phyloP scores from a whole-genome alignment of 2,329 filamentous ascomycete species.

The Apiospora saccharicola region DNA sequence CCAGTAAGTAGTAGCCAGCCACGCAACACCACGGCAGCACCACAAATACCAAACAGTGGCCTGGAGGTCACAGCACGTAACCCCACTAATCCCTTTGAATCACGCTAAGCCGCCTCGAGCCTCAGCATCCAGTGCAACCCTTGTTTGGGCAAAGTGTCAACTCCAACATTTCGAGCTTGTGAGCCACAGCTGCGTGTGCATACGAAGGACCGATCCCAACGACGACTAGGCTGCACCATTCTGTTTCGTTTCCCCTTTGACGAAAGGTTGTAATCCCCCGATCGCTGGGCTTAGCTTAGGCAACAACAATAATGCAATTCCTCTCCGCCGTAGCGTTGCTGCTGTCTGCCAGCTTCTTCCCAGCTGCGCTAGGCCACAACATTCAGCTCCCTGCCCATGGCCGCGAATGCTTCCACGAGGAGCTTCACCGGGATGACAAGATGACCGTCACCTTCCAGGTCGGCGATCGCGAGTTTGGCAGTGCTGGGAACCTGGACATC shows the following conservation, averaged over 20 bases:
- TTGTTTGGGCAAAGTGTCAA: conserved; percentile 29
- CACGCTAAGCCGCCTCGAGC: conserved; percentile 25
- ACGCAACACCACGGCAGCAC: neutral
- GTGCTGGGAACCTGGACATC: conserved; percentile 91
- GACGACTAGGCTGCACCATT: conserved; percentile 15
- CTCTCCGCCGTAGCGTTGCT: conserved; percentile 55
- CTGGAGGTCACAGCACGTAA: neutral
- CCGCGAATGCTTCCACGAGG: conserved; percentile 97
- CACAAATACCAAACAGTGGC: neutral
- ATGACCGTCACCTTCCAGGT: conserved; percentile 99
- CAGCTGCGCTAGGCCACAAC: conserved; percentile 79
- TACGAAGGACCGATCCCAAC: neutral
- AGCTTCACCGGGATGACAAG: conserved; percentile 89
- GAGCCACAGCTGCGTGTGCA: conserved; percentile 18
- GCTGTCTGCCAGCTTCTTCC: conserved; percentile 56
- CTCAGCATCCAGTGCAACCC: conserved; percentile 12
- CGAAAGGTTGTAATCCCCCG: neutral
- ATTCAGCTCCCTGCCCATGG: conserved; percentile 94
- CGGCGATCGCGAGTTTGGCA: conserved; percentile 94
- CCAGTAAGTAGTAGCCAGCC: neutral
- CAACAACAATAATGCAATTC: conserved; percentile 51
- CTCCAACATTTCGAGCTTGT: conserved; percentile 25
- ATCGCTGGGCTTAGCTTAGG: neutral
- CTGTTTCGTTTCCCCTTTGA: neutral
- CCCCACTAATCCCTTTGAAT: conserved; percentile 1